These are phyloP conservation scores for Rutidosis leptorrhynchoides DNA, from an alignment of 129 eudicot genomes.

Conservation along the genomic window DNA sequence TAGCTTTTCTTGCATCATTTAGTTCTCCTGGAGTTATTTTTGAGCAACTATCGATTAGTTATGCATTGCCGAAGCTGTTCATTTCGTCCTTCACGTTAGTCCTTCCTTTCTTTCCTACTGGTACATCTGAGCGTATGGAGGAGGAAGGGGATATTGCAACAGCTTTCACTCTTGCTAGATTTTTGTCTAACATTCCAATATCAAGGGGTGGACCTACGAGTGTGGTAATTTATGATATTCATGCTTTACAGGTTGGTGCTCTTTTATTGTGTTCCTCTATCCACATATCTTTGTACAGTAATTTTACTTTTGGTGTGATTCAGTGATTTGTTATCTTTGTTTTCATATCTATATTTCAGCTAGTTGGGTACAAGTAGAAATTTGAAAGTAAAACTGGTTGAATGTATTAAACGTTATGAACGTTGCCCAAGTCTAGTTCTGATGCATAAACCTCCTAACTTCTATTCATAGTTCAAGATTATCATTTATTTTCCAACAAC, in stretches of 20 bases:
- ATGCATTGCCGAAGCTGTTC: constrained; percentile 89
- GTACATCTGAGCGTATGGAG: constrained; percentile 97
- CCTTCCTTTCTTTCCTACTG: constrained; percentile 97
- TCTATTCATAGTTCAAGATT: not conserved
- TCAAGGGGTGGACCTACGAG: constrained; percentile 95
- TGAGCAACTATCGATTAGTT: constrained; percentile 94
- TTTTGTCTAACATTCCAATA: constrained; percentile 82
- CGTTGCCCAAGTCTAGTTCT: not conserved
- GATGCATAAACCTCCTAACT: not conserved
- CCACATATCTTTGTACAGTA: not conserved
- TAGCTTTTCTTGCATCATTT: constrained; percentile 94
- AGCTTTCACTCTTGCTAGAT: constrained; percentile 93
- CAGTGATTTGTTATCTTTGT: not conserved
- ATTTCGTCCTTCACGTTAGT: constrained; percentile 92
- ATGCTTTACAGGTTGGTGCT: constrained; percentile 85
- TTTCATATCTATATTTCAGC: constrained; percentile 2
- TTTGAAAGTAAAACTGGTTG: not conserved
- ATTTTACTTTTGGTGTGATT: not conserved
- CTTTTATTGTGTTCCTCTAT: not conserved
- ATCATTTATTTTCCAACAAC: not conserved
- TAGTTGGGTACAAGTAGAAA: not conserved
- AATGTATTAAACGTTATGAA: not conserved
- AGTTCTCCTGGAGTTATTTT: constrained; percentile 94
- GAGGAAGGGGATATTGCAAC: constrained; percentile 99
- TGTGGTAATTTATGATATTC: constrained; percentile 91